Conservation (phyloP, 164 flowering plant species). For the Macadamia integrifolia region DNA sequence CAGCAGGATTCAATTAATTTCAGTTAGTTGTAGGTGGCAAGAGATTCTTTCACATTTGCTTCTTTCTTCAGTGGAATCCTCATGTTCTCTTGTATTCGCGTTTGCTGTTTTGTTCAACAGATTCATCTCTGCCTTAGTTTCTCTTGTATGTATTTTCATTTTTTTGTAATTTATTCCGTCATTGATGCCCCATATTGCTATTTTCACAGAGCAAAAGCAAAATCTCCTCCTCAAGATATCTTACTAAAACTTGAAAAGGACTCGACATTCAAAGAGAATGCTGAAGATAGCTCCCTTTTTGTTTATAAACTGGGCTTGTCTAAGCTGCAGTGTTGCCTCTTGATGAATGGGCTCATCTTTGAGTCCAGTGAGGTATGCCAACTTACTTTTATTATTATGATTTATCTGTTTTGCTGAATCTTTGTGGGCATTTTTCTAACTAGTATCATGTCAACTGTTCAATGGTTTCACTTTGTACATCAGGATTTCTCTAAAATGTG, state of each 20-base stretch:
- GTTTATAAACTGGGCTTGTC: slow-evolving; percentile 77
- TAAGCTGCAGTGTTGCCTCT: slow-evolving; percentile 60
- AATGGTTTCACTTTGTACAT: too few species aligned
- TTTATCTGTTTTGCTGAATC: not conserved
- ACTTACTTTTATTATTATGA: not conserved
- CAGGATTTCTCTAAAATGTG: too few species aligned
- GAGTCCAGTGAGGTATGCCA: slow-evolving; percentile 72
- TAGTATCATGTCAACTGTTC: too few species aligned
- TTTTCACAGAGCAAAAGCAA: slow-evolving; percentile 51
- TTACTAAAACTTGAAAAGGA: slow-evolving; percentile 71
- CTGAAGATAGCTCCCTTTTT: slow-evolving; percentile 73
- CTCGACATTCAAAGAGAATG: slow-evolving; percentile 41
- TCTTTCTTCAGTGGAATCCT: not conserved
- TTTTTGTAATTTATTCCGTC: not conserved
- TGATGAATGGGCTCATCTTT: slow-evolving; percentile 91
- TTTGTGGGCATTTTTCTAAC: too few species aligned
- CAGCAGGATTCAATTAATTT: not conserved
- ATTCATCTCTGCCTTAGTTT: not conserved
- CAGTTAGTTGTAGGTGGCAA: not conserved
- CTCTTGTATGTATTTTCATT: not conserved
- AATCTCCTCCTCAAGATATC: slow-evolving; percentile 78
- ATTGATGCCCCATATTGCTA: slow-evolving; percentile 1
- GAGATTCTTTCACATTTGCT: not conserved
- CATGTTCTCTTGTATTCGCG: not conserved
- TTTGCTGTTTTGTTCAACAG: not conserved